phyloP scores from a whole-genome alignment of 495 filamentous ascomycete genomes.

The Halenospora varia region DNA sequence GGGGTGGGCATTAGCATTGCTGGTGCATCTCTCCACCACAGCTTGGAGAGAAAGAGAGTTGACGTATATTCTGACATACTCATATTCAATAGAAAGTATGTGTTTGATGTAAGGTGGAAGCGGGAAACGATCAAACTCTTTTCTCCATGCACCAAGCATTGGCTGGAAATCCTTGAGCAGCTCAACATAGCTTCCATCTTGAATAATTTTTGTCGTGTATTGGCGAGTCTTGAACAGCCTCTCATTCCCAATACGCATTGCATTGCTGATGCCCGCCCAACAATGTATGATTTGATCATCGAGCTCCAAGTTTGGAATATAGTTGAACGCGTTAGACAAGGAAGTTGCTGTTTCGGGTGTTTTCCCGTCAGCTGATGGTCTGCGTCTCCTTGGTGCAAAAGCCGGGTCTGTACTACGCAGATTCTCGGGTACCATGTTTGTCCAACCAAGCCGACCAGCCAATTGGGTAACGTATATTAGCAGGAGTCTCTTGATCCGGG shows the following conservation, averaged over 20 bases:
- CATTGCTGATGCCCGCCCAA: constrained; percentile 85
- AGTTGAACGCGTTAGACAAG: constrained; percentile 49
- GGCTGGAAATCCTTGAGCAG: constrained; percentile 79
- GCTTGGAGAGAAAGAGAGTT: constrained; percentile 93
- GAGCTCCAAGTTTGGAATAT: constrained; percentile 54
- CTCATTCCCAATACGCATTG: constrained; percentile 86
- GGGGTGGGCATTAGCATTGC: constrained; percentile 52
- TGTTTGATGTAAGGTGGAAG: constrained; percentile 73
- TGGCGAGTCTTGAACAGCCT: constrained; percentile 77
- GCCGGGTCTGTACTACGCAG: constrained; percentile 43
- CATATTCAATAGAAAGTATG: constrained; percentile 86
- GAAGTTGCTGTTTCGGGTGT: constrained; percentile 51
- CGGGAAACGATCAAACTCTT: constrained; percentile 64
- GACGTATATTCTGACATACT: constrained; percentile 86
- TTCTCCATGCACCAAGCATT: constrained; percentile 68
- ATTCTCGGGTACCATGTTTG: constrained; percentile 81
- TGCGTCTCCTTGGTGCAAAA: constrained; percentile 34
- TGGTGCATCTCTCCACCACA: constrained; percentile 88
- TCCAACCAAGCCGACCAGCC: constrained; percentile 86
- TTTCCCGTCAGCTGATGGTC: constrained; percentile 43
- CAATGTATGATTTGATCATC: constrained; percentile 81
- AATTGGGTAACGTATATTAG: constrained; percentile 88
- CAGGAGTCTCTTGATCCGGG: constrained; percentile 78
- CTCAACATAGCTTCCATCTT: constrained; percentile 73
- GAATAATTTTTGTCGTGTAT: constrained; percentile 81